Conservation (phyloP, 2,329 filamentous ascomycete species). For the Plectosphaerella cucumerina region DNA sequence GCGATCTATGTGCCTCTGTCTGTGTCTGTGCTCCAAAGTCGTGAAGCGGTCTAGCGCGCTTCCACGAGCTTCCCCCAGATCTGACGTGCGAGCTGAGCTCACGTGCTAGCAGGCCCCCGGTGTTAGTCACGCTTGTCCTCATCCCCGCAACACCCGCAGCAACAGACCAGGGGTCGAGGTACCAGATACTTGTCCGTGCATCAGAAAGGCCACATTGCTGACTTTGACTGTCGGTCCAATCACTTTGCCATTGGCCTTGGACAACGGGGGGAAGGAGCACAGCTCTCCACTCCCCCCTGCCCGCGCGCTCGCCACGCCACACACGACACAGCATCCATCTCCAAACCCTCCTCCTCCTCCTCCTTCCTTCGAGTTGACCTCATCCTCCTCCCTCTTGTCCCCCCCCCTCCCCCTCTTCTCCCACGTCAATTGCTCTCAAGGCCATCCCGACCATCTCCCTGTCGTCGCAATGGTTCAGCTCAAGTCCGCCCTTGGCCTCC, state of each 20-base stretch:
- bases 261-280: neutral
- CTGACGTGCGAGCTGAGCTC: too few species aligned
- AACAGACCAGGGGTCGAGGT: too few species aligned
- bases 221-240: neutral
- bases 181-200: neutral
- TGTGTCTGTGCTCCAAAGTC: too few species aligned
- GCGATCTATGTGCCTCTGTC: too few species aligned
- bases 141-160: too few species aligned
- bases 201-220: conserved; percentile 4
- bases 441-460: neutral
- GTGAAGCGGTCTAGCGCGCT: too few species aligned
- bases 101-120: too few species aligned
- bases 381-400: neutral
- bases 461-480: conserved; percentile 63
- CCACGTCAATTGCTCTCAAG: conserved; percentile 5
- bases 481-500: conserved; percentile 66
- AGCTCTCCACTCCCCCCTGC: neutral
- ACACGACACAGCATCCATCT: neutral
- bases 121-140: too few species aligned
- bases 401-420: neutral
- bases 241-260: too few species aligned
- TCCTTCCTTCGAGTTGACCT: too few species aligned
- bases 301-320: neutral
- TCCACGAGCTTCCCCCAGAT: too few species aligned
- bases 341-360: neutral